phyloP scores from a whole-genome alignment of 2,329 filamentous ascomycete species.

The Fusarium incarnatum region DNA sequence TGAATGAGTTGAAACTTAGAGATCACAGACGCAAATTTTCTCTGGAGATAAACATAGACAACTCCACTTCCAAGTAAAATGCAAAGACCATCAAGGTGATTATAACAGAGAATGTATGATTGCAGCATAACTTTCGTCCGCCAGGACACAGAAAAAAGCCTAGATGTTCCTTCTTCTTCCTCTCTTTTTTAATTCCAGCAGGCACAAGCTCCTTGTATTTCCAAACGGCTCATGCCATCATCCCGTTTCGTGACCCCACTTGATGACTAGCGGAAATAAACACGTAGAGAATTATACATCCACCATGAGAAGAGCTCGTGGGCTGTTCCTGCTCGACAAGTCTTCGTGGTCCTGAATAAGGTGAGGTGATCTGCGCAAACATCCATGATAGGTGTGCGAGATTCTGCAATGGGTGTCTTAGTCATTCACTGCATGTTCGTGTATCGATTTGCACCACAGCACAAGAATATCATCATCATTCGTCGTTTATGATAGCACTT shows the following conservation, averaged over 20 bases:
- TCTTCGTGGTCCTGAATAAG: neutral
- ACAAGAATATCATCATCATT: neutral
- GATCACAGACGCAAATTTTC: neutral
- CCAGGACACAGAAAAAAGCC: neutral
- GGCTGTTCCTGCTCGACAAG: neutral
- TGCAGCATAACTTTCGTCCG: neutral
- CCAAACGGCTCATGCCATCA: neutral
- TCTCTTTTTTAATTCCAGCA: neutral
- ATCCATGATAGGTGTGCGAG: neutral
- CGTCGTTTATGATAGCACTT: slow-evolving; percentile 3
- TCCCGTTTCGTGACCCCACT: neutral
- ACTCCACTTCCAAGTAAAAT: neutral
- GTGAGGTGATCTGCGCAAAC: neutral
- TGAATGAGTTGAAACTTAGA: neutral
- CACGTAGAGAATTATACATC: neutral
- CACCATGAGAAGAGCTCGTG: neutral
- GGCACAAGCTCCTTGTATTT: neutral
- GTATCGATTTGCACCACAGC: neutral
- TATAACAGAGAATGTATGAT: neutral
- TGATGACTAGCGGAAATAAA: neutral
- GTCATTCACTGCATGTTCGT: neutral
- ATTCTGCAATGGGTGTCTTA: neutral
- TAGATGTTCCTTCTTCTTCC: neutral
- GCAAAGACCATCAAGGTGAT: neutral
- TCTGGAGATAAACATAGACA: neutral